phyloP scores from a whole-genome alignment of 257 asterid genomes.

The Solanum lignicaule region DNA sequence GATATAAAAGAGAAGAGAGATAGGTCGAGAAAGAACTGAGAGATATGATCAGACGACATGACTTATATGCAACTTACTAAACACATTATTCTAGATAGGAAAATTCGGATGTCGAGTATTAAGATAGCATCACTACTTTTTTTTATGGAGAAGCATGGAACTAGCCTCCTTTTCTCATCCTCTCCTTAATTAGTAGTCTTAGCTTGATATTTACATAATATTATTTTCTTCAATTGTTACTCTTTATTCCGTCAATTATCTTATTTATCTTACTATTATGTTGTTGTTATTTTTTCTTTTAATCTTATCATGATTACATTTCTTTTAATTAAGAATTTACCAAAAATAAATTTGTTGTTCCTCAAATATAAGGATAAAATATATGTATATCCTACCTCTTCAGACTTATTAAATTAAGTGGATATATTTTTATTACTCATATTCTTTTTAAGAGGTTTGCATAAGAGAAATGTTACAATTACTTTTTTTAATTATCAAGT shows the following conservation, averaged over 20 bases:
- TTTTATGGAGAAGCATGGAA: neutral
- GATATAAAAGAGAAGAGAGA: neutral
- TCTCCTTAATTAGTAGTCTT: too few species aligned
- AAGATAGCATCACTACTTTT: too few species aligned
- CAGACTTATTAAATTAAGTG: neutral
- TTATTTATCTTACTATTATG: too few species aligned
- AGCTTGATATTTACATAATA: too few species aligned
- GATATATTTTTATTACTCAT: neutral
- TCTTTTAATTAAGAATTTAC: too few species aligned
- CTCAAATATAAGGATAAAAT: neutral
- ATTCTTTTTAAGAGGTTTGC: neutral
- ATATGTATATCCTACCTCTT: too few species aligned
- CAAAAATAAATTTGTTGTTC: too few species aligned
- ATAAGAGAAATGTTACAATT: neutral
- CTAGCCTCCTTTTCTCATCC: too few species aligned
- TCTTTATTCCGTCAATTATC: neutral
- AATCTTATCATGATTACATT: too few species aligned
- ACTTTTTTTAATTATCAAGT: neutral
- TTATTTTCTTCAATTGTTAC: neutral
- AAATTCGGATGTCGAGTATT: neutral
- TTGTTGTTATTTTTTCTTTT: neutral
- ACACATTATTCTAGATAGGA: neutral
- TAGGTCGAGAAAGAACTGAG: rapidly evolving
- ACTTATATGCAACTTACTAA: neutral
- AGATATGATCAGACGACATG: neutral